A percentile compares a stretch with the other conserved stretches of the same genome.
phyloP scores from a whole-genome alignment of 2,329 filamentous ascomycete species.

The Ceratocystis diversiconidia region DNA sequence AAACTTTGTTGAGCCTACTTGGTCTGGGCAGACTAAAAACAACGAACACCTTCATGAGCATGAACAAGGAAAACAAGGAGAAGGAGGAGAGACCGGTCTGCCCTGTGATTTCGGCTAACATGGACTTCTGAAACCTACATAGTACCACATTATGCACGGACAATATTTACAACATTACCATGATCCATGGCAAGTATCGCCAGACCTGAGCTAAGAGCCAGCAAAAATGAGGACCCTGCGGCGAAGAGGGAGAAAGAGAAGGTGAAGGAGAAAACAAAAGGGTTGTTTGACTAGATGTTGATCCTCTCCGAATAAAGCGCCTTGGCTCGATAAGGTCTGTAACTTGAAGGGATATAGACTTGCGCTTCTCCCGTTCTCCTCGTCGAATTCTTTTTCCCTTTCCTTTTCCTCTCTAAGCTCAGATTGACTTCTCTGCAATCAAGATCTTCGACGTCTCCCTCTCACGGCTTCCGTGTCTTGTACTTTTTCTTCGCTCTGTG shows the following conservation, averaged over 20 bases:
- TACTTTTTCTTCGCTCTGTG: constrained; percentile 4
- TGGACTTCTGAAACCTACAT: background rate
- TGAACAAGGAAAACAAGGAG: background rate
- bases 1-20: constrained; percentile 7
- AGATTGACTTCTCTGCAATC: background rate
- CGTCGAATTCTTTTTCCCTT: background rate
- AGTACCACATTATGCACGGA: constrained; percentile 1
- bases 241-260: background rate
- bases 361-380: background rate
- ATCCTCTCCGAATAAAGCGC: background rate
- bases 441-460: constrained; percentile 2
- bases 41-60: background rate
- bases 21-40: background rate
- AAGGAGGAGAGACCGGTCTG: background rate
- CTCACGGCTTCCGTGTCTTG: background rate
- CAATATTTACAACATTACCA: background rate
- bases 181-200: background rate
- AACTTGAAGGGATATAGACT: background rate
- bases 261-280: background rate
- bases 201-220: background rate
- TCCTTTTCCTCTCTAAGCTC: background rate
- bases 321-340: background rate
- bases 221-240: background rate
- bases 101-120: constrained; percentile 2
- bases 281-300: background rate